Base-by-base conservation (phyloP, 1,139 yeast species). In the Saccharomyces hybrid region DNA sequence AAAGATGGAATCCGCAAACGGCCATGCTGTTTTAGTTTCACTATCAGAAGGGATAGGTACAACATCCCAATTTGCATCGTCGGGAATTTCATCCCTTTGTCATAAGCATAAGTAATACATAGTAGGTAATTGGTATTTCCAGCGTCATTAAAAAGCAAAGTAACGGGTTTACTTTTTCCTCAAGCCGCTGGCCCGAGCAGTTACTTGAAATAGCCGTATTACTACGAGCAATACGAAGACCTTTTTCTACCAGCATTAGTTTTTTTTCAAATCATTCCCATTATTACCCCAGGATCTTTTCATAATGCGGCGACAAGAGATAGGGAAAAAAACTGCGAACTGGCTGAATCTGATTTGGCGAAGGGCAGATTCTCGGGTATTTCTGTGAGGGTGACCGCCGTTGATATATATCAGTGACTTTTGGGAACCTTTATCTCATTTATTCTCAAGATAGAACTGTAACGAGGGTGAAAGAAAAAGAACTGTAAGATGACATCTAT, bases 11-110 rank as follows among this genome's bases (percentile, higher is more conserved):
- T 88, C 51, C 84, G 83, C 62, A 78, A 91, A 56, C 82, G 88
- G 60, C 85, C 89, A 58, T 93, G 98, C 69, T 91, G 98, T 69
- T 91, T 93, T 70, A 87, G 96, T 65, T 91, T 93, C 70, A 93
- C 99, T 0, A 89, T 93, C 31, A 77, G 97, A 64, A 79, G 99
- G 60, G 99, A 93, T 68, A 73, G 96, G 56, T 91, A 93, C 70
- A 91, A 93, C 65, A 91, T 93, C 58, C 99, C 99, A 23, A 87
- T 96, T 70, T 90, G 97, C 72, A 93, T 93, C 50, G 95, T 93
- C 30, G 99, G 98, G 2, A 93, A 93, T 68, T 93, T 93, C 68
- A 90, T 93, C 53, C 98, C 98, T 9, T 84, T 88, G 38, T 56
- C 65, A 38, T 38, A 38, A 26, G 44, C 26, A 38, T 38, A 38